These are phyloP conservation scores for Chimonanthus praecox DNA, from an alignment of 164 flowering plant genomes.

Conservation along the genomic window DNA sequence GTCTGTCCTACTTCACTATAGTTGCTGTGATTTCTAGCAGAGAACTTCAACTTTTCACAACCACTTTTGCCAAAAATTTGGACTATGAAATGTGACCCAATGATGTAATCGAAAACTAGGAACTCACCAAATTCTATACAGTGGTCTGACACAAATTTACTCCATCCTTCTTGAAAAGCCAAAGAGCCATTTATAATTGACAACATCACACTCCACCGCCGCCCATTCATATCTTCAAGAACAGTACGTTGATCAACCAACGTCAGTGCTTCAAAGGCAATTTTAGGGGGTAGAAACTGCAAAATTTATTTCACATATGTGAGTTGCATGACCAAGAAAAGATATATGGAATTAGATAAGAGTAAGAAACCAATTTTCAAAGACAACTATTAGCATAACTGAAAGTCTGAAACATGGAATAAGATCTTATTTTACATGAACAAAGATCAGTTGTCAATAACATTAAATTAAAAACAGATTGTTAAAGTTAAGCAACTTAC, in stretches of 20 bases:
- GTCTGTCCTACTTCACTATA: not conserved
- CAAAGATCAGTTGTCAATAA: not conserved
- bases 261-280: constrained; percentile 15
- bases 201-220: constrained; percentile 31
- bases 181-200: constrained; percentile 22
- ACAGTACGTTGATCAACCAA: constrained; percentile 20
- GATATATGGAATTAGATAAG: not conserved
- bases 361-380: not conserved
- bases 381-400: not conserved
- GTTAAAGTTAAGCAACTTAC: too few species aligned
- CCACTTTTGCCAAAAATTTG: constrained; percentile 30
- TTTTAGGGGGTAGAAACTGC: constrained; percentile 51
- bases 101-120: constrained; percentile 29
- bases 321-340: not conserved
- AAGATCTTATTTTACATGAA: not conserved
- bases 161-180: constrained; percentile 54
- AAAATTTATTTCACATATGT: not conserved
- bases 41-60: constrained; percentile 27
- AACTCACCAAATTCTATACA: constrained; percentile 37
- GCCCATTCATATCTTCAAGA: constrained; percentile 43
- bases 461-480: not conserved
- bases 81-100: constrained; percentile 36
- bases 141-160: constrained; percentile 37
- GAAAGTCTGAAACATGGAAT: not conserved
- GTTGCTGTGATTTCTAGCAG: constrained; percentile 2